These are phyloP conservation scores for Colletotrichum sp. DNA, from an alignment of 2,329 filamentous ascomycete species.

Conservation along the genomic window DNA sequence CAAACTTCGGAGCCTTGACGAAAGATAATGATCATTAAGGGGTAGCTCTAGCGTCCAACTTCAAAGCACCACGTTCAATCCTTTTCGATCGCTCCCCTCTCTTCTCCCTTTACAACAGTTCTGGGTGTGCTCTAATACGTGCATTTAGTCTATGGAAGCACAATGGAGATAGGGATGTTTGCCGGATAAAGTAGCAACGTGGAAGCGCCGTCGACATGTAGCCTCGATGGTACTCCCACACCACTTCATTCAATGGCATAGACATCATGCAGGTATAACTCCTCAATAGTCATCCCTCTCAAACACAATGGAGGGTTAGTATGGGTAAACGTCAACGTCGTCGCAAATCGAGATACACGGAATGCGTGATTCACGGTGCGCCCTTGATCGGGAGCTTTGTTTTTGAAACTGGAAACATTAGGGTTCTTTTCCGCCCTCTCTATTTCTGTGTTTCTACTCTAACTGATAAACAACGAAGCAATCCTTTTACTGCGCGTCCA, in stretches of 20 bases:
- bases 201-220: background rate
- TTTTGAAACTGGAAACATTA: background rate
- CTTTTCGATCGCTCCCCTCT: too few relatives aligned
- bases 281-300: background rate
- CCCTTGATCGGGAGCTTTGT: background rate
- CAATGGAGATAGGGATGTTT: too few relatives aligned
- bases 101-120: too few relatives aligned
- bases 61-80: too few relatives aligned
- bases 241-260: background rate
- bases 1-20: background rate
- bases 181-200: too few relatives aligned
- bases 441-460: background rate
- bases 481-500: background rate
- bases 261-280: background rate
- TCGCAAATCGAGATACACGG: rapidly evolving
- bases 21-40: background rate
- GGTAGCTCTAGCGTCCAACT: too few relatives aligned
- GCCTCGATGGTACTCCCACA: background rate
- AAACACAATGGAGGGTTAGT: background rate
- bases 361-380: background rate
- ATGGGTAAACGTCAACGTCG: rapidly evolving
- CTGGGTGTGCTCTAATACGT: too few relatives aligned
- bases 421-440: background rate
- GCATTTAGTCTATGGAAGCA: too few relatives aligned
- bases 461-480: background rate